A percentile compares a stretch with the other conserved stretches of the same genome.
Conservation (phyloP, 441 rosid species). For the Gossypium davidsonii region DNA sequence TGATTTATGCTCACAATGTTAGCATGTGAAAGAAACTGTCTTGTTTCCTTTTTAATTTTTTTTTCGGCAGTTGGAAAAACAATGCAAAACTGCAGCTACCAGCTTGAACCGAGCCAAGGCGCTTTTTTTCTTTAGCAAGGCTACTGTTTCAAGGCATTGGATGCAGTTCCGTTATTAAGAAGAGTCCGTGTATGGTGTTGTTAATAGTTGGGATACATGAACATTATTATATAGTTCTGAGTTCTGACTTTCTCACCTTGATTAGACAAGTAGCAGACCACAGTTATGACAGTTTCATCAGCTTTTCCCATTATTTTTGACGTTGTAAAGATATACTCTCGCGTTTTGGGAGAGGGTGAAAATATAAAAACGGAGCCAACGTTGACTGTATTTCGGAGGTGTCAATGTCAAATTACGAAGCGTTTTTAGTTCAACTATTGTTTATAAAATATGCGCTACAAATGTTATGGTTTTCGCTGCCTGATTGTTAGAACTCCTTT, state of each 20-base stretch:
- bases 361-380: no score
- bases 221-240: neutral
- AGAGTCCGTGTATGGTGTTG: neutral
- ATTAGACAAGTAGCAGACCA: neutral
- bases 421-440: no score
- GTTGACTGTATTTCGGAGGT: no score
- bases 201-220: neutral
- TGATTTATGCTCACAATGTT: neutral
- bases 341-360: no score
- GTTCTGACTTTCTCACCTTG: neutral
- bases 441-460: no score
- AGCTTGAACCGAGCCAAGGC: constrained; percentile 40
- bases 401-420: no score
- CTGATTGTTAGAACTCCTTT: no score
- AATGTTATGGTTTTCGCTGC: no score
- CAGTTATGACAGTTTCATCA: neutral
- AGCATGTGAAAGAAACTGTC: neutral
- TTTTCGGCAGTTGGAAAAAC: constrained; percentile 72
- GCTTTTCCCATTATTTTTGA: neutral
- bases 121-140: neutral
- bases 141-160: neutral
- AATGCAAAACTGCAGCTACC: constrained; percentile 87
- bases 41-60: neutral
- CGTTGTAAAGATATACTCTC: no score
- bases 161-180: neutral